phyloP scores from a whole-genome alignment of 164 flowering plant genomes.

The Malania oleifera region DNA sequence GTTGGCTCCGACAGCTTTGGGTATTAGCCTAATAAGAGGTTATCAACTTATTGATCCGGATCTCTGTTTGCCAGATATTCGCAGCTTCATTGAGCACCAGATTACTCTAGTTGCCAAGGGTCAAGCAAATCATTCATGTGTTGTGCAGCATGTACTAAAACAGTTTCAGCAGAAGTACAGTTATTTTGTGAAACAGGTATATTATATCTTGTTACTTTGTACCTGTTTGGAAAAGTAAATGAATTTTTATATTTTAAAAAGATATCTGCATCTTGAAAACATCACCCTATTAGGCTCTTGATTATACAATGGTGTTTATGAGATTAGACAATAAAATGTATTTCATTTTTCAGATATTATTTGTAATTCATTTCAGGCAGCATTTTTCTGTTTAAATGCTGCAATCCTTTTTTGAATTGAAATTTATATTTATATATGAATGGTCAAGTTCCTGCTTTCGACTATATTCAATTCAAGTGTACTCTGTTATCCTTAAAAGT shows the following conservation, averaged over 20 bases:
- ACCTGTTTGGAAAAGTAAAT: no score
- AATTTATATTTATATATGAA: no score
- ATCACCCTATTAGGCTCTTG: neutral
- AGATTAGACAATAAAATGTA: neutral
- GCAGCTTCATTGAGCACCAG: constrained; percentile 98
- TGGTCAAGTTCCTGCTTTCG: no score
- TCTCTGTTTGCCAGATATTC: constrained; percentile 90
- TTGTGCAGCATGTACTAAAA: constrained; percentile 72
- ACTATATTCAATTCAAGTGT: no score
- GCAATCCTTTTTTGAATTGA: no score
- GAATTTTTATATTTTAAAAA: no score
- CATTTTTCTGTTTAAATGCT: no score
- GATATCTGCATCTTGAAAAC: no score
- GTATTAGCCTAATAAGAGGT: constrained; percentile 80
- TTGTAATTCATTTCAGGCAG: neutral
- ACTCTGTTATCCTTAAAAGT: no score
- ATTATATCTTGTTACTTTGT: neutral
- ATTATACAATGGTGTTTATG: neutral
- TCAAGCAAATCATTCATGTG: constrained; percentile 67
- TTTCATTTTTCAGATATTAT: neutral
- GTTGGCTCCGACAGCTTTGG: constrained; percentile 82
- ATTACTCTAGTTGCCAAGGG: constrained; percentile 91
- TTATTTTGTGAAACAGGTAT: constrained; percentile 82
- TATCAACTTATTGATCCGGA: constrained; percentile 94
- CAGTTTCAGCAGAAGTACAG: constrained; percentile 72